Percentiles rank a stretch among this genome's conserved stretches.
Conservation (phyloP, 2,329 filamentous ascomycete species). For the Thelonectria rubi region DNA sequence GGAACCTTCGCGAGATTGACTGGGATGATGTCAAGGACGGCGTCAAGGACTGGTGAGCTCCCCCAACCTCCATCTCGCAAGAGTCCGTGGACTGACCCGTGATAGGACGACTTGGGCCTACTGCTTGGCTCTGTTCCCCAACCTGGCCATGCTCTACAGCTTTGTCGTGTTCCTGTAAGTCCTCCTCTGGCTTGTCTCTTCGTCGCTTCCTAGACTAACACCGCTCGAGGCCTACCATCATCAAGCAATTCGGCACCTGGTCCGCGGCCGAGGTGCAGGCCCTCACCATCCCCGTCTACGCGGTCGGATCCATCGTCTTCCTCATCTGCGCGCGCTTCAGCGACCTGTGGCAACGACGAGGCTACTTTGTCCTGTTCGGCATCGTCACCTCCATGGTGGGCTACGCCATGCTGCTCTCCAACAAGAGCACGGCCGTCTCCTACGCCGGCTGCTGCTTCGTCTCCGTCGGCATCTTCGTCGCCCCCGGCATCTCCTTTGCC, state of each 20-base stretch:
- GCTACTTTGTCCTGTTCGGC: constrained; percentile 60
- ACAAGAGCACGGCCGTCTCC: constrained; percentile 62
- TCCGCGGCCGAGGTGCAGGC: constrained; percentile 67
- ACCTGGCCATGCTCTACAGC: constrained; percentile 73
- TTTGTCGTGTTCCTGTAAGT: constrained; percentile 68
- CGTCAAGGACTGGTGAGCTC: constrained; percentile 54
- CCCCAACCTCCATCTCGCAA: not conserved
- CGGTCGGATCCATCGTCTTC: constrained; percentile 69
- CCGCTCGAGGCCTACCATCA: constrained; percentile 65
- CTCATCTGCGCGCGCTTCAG: constrained; percentile 65
- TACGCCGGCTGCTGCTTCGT: constrained; percentile 72
- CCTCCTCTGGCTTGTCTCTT: too few species aligned
- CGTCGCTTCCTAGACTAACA: too few species aligned
- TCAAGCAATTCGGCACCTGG: constrained; percentile 67
- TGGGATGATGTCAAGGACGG: constrained; percentile 38
- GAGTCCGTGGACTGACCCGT: not conserved
- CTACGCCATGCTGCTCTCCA: constrained; percentile 67
- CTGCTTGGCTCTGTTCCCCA: constrained; percentile 66
- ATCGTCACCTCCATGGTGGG: constrained; percentile 64
- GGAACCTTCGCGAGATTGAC: constrained; percentile 40
- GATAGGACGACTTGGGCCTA: constrained; percentile 68
- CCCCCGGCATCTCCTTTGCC: constrained; percentile 48
- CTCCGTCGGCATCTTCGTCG: constrained; percentile 62
- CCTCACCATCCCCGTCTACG: constrained; percentile 74
- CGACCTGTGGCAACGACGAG: constrained; percentile 66